These are phyloP conservation scores for Pythium brassicae DNA, from an alignment of 352 stramenopile genomes.

Conservation along the genomic window DNA sequence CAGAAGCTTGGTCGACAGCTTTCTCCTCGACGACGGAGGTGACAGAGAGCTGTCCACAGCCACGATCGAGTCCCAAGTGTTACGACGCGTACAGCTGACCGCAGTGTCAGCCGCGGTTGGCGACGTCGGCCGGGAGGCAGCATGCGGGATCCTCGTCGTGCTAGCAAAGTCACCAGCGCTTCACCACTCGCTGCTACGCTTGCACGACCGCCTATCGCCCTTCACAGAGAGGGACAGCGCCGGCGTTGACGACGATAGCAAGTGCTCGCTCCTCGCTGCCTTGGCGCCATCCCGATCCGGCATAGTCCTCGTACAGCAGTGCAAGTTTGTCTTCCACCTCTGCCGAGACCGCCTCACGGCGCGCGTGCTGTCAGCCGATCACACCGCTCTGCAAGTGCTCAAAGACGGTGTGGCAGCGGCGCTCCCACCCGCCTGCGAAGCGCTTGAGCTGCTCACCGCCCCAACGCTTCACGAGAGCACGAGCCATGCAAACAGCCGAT, in stretches of 20 bases:
- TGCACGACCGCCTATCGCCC: neutral
- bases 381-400: neutral
- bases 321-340: conserved; percentile 2
- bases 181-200: neutral
- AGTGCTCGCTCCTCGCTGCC: neutral
- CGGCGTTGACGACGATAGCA: neutral
- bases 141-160: conserved; percentile 2
- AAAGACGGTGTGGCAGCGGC: neutral
- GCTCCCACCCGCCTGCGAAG: conserved; percentile 2
- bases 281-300: neutral
- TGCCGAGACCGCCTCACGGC: neutral
- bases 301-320: neutral
- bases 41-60: too few relatives aligned
- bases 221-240: neutral
- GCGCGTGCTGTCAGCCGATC: neutral
- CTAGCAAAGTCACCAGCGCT: conserved; percentile 1
- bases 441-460: neutral
- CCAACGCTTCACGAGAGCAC: neutral
- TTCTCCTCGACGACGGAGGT: too few relatives aligned
- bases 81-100: neutral
- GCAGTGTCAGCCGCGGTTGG: neutral
- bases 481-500: neutral
- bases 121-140: conserved; percentile 1
- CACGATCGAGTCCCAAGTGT: neutral
- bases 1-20: neutral